Base-by-base conservation (phyloP, 2,329 filamentous ascomycete species). In the Macrophomina phaseolina region DNA sequence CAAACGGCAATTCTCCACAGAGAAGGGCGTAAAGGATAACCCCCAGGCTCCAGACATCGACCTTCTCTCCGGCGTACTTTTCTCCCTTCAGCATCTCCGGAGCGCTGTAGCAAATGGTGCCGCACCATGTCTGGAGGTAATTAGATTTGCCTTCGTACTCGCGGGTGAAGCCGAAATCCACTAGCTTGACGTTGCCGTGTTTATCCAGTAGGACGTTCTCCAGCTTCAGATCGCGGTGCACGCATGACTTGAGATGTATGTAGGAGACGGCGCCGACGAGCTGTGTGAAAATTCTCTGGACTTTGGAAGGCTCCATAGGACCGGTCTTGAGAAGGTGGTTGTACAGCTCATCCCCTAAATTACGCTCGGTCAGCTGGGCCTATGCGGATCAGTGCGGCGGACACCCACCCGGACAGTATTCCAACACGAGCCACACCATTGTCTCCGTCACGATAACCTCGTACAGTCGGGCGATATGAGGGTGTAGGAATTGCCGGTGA, bases 71-170 rank as follows among this genome's bases (percentile, higher is more conserved):
- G 0, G 94, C 95, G 76, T 99, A 99, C 79, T 97, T 98, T 78
- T 99, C 95, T 46, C 94, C 95, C 78, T 95, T 97, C 48, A 99
- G 85, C 95, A 99, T 99, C 79, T 99, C 95, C 2, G 95, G 95
- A 2, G 95, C 95, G 65, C 93, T 97, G 80, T 99, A 99, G 81
- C 94, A 98, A 69, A 99, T 90, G 0, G 95, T 99, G 5, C 95
- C 95, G 77, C 95, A 99, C 80, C 97, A 99, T 1, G 95, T 99
- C 79, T 98, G 94, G 65, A 99, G 82, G 75, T 98, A 94, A 77
- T 94, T 98, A 36, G 92, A 88, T 73, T 96, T 93, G 68, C 94
- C 94, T 79, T 97, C 93, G 78, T 99, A 99, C 80, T 99, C 95
- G 71, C 95, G 87, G 11, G 95, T 99, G 76, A 99, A 99, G 18